Base-by-base conservation (phyloP, 106 monocot genomes). In the Cymbidium sinense region DNA sequence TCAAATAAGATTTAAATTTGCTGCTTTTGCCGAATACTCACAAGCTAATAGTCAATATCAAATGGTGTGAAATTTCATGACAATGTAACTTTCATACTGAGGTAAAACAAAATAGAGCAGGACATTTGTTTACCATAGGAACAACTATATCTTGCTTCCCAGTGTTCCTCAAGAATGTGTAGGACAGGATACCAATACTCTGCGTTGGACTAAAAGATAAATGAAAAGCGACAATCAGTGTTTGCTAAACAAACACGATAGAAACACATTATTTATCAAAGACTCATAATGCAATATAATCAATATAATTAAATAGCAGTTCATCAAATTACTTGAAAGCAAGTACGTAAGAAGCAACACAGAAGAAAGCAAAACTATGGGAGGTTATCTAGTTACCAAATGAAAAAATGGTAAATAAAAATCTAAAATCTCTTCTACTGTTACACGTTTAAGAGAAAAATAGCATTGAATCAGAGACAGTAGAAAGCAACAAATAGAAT, bases 71-170 rank as follows among this genome's bases (percentile, higher is more conserved):
- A 62, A 62, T 2, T 62, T 25, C 27, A 6, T 62, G 25, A 25
- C 25, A 62, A 62, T 62, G 23, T 28, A 69, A 69, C 33, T 31
- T 69, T 64, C 7, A 25, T 7, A 27, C 4, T 25, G 17, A 67
- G 12, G 33, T 12, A 69, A 15, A 69, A 69, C 31, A 69, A 69
- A 69, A 67, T 17, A 69, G 11, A 34, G 69, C 9, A 33, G 30
- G 17, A 39, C 11, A 80, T 30, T 61, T 79, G 25, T 82, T 85
- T 85, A 95, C 95, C 92, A 95, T 90, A 43, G 95, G 95, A 81
- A 95, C 95, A 58, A 92, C 85, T 82, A 90, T 95, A 81, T 95
- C 95, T 70, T 95, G 90, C 84, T 95, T 90, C 23, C 90, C 85
- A 1, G 95, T 95, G 70, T 34, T 82, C 77, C 71, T 90, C 74